A percentile compares a stretch with the other conserved stretches of the same genome.
phyloP scores from a whole-genome alignment of 305 asterid genomes.

The Ilex paraguariensis region DNA sequence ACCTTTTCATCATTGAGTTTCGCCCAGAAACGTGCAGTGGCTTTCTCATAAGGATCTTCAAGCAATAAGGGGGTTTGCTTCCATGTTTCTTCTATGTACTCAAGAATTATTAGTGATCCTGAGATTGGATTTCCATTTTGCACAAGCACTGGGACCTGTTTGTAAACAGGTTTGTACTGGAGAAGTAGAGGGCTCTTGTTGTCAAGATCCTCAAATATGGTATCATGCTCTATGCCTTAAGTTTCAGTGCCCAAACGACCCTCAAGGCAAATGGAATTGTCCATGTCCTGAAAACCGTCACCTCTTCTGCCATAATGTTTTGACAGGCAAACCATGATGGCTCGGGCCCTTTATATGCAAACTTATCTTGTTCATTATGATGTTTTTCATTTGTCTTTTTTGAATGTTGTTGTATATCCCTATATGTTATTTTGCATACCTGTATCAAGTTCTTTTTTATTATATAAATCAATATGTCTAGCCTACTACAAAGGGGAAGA shows the following conservation, averaged over 20 bases:
- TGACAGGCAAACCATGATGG: background rate
- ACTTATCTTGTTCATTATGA: background rate
- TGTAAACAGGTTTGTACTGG: conserved; percentile 50
- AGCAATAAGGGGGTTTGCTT: conserved; percentile 56
- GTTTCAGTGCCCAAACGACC: conserved; percentile 44
- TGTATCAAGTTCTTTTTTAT: too few species aligned
- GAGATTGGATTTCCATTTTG: conserved; percentile 60
- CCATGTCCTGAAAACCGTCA: conserved; percentile 56
- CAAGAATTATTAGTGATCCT: conserved; percentile 73
- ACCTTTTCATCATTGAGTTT: conserved; percentile 73
- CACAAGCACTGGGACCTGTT: conserved; percentile 55
- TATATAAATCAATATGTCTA: too few species aligned
- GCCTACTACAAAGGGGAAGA: too few species aligned
- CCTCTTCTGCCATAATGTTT: conserved; percentile 36
- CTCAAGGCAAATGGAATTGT: conserved; percentile 52
- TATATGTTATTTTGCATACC: too few species aligned
- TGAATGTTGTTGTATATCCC: background rate
- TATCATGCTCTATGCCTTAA: conserved; percentile 49
- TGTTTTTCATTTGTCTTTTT: background rate
- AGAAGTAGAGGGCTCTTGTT: conserved; percentile 45
- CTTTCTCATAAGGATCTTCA: conserved; percentile 56
- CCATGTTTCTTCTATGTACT: conserved; percentile 73
- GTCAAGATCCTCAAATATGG: conserved; percentile 41
- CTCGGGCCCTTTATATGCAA: too few species aligned
- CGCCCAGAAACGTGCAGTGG: conserved; percentile 69